phyloP scores from a whole-genome alignment of 1,139 yeast genomes.

The Taiozyma sp. region DNA sequence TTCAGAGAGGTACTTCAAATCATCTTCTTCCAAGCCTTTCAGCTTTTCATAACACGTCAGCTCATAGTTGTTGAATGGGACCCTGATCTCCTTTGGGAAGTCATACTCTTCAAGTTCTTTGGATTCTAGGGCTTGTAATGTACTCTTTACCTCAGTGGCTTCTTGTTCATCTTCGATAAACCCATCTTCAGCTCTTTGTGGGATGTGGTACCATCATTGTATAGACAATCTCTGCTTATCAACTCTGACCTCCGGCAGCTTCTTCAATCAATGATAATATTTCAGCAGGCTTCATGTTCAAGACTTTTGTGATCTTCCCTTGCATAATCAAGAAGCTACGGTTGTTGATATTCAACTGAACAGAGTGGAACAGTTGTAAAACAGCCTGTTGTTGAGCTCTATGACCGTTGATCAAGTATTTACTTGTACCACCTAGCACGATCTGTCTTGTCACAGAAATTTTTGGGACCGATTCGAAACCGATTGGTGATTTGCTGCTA shows the following conservation, averaged over 20 bases:
- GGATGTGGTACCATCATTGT: slow-evolving; percentile 99
- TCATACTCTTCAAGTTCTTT: slow-evolving; percentile 77
- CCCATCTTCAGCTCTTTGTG: slow-evolving; percentile 89
- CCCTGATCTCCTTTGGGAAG: slow-evolving; percentile 55
- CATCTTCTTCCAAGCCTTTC: slow-evolving; percentile 31
- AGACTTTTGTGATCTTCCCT: slow-evolving; percentile 94
- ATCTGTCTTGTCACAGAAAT: slow-evolving; percentile 93
- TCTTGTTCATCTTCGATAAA: slow-evolving; percentile 77
- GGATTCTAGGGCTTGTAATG: slow-evolving; percentile 76
- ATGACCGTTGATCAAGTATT: slow-evolving; percentile 92
- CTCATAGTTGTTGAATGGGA: slow-evolving; percentile 26
- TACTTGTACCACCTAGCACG: slow-evolving; percentile 86
- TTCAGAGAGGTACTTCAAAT: slow-evolving; percentile 41
- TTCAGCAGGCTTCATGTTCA: slow-evolving; percentile 93
- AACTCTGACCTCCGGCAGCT: slow-evolving; percentile 95
- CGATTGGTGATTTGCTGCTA: slow-evolving; percentile 73
- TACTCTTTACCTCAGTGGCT: slow-evolving; percentile 67
- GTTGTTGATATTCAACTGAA: slow-evolving; percentile 91
- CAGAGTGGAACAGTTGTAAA: slow-evolving; percentile 84
- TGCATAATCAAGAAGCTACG: slow-evolving; percentile 98
- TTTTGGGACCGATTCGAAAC: slow-evolving; percentile 74
- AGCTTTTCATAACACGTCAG: slow-evolving; percentile 18
- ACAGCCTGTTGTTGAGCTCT: slow-evolving; percentile 96
- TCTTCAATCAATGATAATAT: slow-evolving; percentile 90
- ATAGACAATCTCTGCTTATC: slow-evolving; percentile 87